A percentile compares a stretch with the other conserved stretches of the same genome.
Evolutionary conservation across 306 rosid genomes (phyloP).

Genomic region (Sophora flavescens): DNA sequence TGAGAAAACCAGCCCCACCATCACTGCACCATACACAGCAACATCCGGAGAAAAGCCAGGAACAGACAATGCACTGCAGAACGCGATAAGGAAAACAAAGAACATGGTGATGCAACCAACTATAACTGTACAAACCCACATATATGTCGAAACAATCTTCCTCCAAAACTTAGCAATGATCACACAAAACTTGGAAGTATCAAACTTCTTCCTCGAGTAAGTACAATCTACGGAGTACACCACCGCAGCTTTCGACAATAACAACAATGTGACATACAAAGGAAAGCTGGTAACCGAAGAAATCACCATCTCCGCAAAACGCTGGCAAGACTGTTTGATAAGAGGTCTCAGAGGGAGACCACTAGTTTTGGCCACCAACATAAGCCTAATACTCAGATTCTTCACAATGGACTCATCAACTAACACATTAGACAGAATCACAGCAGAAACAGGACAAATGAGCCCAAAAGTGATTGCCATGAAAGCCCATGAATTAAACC

Average conservation of each 20-base stretch:
- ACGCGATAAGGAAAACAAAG: constrained; percentile 68
- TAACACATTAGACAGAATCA: constrained; percentile 71
- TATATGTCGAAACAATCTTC: constrained; percentile 71
- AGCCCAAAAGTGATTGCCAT: constrained; percentile 67
- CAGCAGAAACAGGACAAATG: constrained; percentile 86
- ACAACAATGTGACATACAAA: constrained; percentile 66
- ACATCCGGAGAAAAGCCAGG: constrained; percentile 61
- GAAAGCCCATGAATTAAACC: constrained; percentile 83
- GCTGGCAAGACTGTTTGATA: constrained; percentile 81
- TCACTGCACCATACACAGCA: constrained; percentile 68
- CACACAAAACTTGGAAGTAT: constrained; percentile 62
- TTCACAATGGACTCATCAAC: constrained; percentile 73
- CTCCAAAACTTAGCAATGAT: constrained; percentile 75
- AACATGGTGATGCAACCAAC: constrained; percentile 81
- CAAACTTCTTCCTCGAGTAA: constrained; percentile 72
- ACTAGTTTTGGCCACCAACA: constrained; percentile 80
- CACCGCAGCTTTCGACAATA: constrained; percentile 82
- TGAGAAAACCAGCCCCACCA: constrained; percentile 74
- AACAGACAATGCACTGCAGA: constrained; percentile 72
- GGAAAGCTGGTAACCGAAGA: constrained; percentile 76
- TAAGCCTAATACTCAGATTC: constrained; percentile 70
- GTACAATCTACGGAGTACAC: constrained; percentile 90
- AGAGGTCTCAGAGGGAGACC: constrained; percentile 87
- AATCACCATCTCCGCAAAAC: constrained; percentile 70
- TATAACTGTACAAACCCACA: constrained; percentile 71